Conservation (phyloP, 2,329 filamentous ascomycete species). For the Verticillium albo-atrum region DNA sequence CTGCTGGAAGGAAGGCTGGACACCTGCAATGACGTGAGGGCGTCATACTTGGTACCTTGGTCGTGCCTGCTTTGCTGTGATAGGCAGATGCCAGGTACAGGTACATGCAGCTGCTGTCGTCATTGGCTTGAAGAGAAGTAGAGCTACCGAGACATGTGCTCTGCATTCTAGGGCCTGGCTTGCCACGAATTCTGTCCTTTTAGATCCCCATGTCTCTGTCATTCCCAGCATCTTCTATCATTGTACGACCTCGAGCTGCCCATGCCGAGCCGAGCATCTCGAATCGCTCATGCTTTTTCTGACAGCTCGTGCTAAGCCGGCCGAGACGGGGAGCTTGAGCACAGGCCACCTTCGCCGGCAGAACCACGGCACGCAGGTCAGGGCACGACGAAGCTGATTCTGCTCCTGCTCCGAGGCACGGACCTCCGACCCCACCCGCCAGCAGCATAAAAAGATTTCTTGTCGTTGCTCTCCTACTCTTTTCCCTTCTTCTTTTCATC, state of each 20-base stretch:
- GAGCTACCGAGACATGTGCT: not conserved
- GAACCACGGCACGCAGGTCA: not conserved
- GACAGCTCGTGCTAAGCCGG: not conserved
- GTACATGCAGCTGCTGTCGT: not conserved
- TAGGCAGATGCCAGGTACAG: not conserved
- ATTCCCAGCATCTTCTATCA: too few relatives aligned
- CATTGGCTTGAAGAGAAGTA: not conserved
- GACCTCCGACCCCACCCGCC: not conserved
- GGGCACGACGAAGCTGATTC: not conserved
- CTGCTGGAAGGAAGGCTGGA: not conserved
- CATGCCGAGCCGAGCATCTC: too few relatives aligned
- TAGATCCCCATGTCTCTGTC: not conserved
- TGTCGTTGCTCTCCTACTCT: slow-evolving; percentile 9
- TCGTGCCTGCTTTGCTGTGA: not conserved
- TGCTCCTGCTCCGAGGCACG: not conserved
- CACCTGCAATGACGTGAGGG: not conserved
- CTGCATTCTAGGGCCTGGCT: too few relatives aligned
- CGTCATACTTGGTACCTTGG: not conserved
- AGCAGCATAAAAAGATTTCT: slow-evolving; percentile 4
- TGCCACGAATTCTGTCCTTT: too few relatives aligned
- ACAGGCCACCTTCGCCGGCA: not conserved
- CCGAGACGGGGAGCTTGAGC: not conserved
- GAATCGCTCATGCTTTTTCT: not conserved
- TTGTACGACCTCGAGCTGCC: too few relatives aligned
- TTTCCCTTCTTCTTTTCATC: slow-evolving; percentile 28